phyloP scores from a whole-genome alignment of 768 basidiomycete genomes.

The Naganishia kalamii region DNA sequence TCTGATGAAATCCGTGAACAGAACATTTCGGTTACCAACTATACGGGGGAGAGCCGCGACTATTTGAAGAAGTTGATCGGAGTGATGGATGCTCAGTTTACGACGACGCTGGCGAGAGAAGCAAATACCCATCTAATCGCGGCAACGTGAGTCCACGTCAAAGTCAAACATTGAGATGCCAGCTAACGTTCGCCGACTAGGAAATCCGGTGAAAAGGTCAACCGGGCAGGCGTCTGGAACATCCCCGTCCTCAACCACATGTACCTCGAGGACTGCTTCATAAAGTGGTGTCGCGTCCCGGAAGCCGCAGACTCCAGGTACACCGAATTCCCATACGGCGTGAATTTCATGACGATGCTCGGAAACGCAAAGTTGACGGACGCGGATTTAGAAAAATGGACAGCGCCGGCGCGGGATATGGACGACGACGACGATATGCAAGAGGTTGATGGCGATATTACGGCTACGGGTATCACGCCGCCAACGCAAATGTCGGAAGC shows the following conservation, averaged over 20 bases:
- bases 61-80: slow-evolving; percentile 78
- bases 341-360: slow-evolving; percentile 28
- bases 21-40: slow-evolving; percentile 81
- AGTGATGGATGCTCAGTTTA: slow-evolving; percentile 70
- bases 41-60: slow-evolving; percentile 76
- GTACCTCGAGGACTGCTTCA: slow-evolving; percentile 87
- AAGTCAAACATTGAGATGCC: neutral
- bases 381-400: slow-evolving; percentile 33
- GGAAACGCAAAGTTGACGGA: slow-evolving; percentile 24
- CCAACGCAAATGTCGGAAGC: slow-evolving; percentile 9
- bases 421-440: slow-evolving; percentile 10
- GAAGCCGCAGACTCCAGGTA: slow-evolving; percentile 3
- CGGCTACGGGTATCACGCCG: slow-evolving; percentile 8
- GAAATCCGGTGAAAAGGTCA: slow-evolving; percentile 56
- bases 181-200: slow-evolving; percentile 34
- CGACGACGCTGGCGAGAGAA: slow-evolving; percentile 65
- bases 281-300: slow-evolving; percentile 56
- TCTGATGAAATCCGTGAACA: slow-evolving; percentile 35
- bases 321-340: slow-evolving; percentile 23
- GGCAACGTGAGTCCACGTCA: slow-evolving; percentile 61
- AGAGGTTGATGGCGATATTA: slow-evolving; percentile 8
- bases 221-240: slow-evolving; percentile 69
- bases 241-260: slow-evolving; percentile 82
- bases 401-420: neutral
- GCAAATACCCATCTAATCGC: slow-evolving; percentile 75